A percentile compares a stretch with the other conserved stretches of the same genome.
phyloP scores from a whole-genome alignment of 805 yeast species.

The Saturnispora gosingensis region DNA sequence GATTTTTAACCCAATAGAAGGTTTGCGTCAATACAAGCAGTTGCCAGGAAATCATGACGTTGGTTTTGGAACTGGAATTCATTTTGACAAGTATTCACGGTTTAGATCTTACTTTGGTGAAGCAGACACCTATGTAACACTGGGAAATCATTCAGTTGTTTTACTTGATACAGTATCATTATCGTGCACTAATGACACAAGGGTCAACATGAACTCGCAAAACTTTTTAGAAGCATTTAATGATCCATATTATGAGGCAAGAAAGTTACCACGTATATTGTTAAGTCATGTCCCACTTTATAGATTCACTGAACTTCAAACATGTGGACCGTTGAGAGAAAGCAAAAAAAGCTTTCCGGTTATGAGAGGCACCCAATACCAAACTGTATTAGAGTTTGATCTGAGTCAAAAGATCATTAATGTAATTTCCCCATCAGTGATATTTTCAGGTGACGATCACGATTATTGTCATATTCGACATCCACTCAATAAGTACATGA shows the following conservation, averaged over 20 bases:
- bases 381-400: slow-evolving; percentile 68
- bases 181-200: slow-evolving; percentile 44
- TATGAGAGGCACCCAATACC: slow-evolving; percentile 73
- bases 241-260: slow-evolving; percentile 13
- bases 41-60: slow-evolving; percentile 96
- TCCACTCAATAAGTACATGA: slow-evolving; percentile 15
- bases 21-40: slow-evolving; percentile 31
- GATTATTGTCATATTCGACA: slow-evolving; percentile 83
- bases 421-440: slow-evolving; percentile 51
- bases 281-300: slow-evolving; percentile 84
- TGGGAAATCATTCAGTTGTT: slow-evolving; percentile 67
- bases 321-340: slow-evolving; percentile 77
- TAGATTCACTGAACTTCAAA: slow-evolving; percentile 50
- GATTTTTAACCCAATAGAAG: slow-evolving; percentile 40
- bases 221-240: slow-evolving; percentile 38
- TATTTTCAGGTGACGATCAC: slow-evolving; percentile 94
- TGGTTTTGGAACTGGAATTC: slow-evolving; percentile 76
- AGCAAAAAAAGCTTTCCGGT: slow-evolving; percentile 55
- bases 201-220: slow-evolving; percentile 38
- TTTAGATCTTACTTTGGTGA: slow-evolving; percentile 71
- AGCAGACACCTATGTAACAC: slow-evolving; percentile 42
- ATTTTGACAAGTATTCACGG: slow-evolving; percentile 45
- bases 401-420: slow-evolving; percentile 50
- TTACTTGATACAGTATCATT: slow-evolving; percentile 77
- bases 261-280: slow-evolving; percentile 50